These are phyloP conservation scores for Lactuca saligna DNA, from an alignment of 129 eudicot genomes.

Conservation along the genomic window DNA sequence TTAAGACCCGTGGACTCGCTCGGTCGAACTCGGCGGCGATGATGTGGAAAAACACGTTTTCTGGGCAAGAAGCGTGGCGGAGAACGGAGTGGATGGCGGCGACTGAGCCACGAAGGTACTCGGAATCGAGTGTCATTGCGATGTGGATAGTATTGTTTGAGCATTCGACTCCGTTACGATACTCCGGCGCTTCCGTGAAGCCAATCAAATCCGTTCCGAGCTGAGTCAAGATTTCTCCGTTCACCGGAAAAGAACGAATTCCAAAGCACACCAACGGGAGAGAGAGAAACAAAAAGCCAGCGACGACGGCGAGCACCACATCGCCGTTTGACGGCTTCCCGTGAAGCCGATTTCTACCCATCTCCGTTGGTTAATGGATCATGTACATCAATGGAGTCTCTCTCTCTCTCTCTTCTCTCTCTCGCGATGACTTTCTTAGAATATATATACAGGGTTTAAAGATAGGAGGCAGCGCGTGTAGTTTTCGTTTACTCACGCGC, in stretches of 20 bases:
- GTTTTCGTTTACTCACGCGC: neutral
- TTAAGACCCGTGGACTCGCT: slow-evolving; percentile 59
- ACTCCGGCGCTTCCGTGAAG: slow-evolving; percentile 78
- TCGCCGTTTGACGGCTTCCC: slow-evolving; percentile 14
- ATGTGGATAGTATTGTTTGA: slow-evolving; percentile 44
- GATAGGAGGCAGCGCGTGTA: neutral
- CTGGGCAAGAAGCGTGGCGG: slow-evolving; percentile 89
- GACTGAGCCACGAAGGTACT: slow-evolving; percentile 74
- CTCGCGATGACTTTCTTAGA: slow-evolving; percentile 3
- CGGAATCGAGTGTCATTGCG: slow-evolving; percentile 86
- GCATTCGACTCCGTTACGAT: slow-evolving; percentile 60
- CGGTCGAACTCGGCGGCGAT: slow-evolving; percentile 88
- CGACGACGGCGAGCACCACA: slow-evolving; percentile 9
- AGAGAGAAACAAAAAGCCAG: slow-evolving; percentile 23
- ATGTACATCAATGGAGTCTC: neutral
- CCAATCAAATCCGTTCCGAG: slow-evolving; percentile 31
- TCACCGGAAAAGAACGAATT: slow-evolving; percentile 58
- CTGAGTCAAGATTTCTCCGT: neutral
- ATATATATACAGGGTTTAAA: slow-evolving; percentile 20
- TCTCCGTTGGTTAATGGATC: slow-evolving; percentile 17
- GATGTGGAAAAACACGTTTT: slow-evolving; percentile 70
- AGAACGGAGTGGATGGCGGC: slow-evolving; percentile 86
- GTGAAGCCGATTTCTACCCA: slow-evolving; percentile 2
- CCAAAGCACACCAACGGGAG: slow-evolving; percentile 36
- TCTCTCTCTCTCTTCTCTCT: slow-evolving; percentile 1